phyloP scores from a whole-genome alignment of 2,329 filamentous ascomycete genomes.

The Cadophora sp. region DNA sequence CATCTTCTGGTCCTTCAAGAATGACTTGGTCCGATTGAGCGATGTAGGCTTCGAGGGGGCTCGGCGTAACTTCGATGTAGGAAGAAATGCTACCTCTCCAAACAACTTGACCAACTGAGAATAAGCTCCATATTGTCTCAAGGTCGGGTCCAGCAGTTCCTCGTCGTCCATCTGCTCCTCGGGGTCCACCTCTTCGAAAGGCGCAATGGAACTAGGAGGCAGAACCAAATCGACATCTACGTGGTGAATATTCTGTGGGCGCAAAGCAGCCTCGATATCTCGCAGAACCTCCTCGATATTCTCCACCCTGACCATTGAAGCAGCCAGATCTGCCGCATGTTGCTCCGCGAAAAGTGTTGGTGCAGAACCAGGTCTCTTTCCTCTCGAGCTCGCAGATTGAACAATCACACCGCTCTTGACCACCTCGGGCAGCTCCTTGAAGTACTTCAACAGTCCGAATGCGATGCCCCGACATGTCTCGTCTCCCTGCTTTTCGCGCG shows the following conservation, averaged over 20 bases:
- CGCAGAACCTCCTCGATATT: slow-evolving; percentile 75
- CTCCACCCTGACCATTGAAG: slow-evolving; percentile 82
- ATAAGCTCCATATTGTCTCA: slow-evolving; percentile 79
- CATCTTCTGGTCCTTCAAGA: slow-evolving; percentile 82
- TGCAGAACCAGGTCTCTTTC: slow-evolving; percentile 66
- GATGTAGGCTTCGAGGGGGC: slow-evolving; percentile 87
- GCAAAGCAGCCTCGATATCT: slow-evolving; percentile 76
- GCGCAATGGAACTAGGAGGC: slow-evolving; percentile 75
- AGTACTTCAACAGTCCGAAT: slow-evolving; percentile 94
- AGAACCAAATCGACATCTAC: slow-evolving; percentile 88
- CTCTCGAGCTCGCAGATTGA: slow-evolving; percentile 51
- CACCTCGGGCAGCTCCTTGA: slow-evolving; percentile 79
- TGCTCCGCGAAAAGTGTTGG: slow-evolving; percentile 80
- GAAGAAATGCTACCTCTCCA: slow-evolving; percentile 85
- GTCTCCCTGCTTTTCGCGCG: slow-evolving; percentile 93
- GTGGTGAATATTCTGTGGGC: slow-evolving; percentile 83
- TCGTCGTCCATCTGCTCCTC: slow-evolving; percentile 68
- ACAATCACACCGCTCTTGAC: slow-evolving; percentile 75
- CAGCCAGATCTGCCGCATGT: slow-evolving; percentile 90
- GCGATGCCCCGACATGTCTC: slow-evolving; percentile 90
- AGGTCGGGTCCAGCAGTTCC: slow-evolving; percentile 63
- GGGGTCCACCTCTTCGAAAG: slow-evolving; percentile 65
- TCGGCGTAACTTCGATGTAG: slow-evolving; percentile 82
- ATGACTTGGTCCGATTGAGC: slow-evolving; percentile 77
- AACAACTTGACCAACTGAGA: slow-evolving; percentile 78